Conservation (phyloP, 352 stramenopile genomes). For the Phytophthora sp. region DNA sequence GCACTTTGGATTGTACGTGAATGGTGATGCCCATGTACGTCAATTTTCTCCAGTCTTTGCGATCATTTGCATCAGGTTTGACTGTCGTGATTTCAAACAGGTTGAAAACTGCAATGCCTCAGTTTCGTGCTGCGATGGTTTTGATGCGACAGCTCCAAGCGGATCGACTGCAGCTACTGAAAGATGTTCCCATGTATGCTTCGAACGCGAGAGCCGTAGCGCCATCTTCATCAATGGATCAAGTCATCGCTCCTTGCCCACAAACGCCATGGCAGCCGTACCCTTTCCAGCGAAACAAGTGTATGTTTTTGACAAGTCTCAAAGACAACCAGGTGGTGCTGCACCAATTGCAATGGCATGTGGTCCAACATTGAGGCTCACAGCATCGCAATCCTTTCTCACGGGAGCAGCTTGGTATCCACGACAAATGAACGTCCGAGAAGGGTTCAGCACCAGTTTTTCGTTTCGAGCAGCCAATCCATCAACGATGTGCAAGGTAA, state of each 20-base stretch:
- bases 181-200: constrained; percentile 49
- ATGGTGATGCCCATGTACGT: constrained; percentile 82
- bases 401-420: constrained; percentile 92
- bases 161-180: constrained; percentile 23
- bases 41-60: background rate
- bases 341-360: constrained; percentile 56
- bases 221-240: constrained; percentile 46
- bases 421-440: constrained; percentile 84
- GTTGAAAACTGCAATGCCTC: constrained; percentile 93
- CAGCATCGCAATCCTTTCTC: constrained; percentile 68
- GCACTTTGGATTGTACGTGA: constrained; percentile 89
- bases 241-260: constrained; percentile 45
- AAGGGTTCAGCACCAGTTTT: constrained; percentile 93
- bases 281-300: constrained; percentile 59
- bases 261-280: constrained; percentile 46
- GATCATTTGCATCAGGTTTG: background rate
- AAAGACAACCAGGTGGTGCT: constrained; percentile 18
- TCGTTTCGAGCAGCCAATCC: constrained; percentile 85
- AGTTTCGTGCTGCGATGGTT: constrained; percentile 86
- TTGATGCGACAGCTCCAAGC: constrained; percentile 19
- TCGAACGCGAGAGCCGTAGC: constrained; percentile 47
- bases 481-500: constrained; percentile 81
- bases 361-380: constrained; percentile 81
- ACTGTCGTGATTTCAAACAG: constrained; percentile 35
- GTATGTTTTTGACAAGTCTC: constrained; percentile 22